Conservation (phyloP, 768 basidiomycete species). For the Rhodosporidiobolus sp. region DNA sequence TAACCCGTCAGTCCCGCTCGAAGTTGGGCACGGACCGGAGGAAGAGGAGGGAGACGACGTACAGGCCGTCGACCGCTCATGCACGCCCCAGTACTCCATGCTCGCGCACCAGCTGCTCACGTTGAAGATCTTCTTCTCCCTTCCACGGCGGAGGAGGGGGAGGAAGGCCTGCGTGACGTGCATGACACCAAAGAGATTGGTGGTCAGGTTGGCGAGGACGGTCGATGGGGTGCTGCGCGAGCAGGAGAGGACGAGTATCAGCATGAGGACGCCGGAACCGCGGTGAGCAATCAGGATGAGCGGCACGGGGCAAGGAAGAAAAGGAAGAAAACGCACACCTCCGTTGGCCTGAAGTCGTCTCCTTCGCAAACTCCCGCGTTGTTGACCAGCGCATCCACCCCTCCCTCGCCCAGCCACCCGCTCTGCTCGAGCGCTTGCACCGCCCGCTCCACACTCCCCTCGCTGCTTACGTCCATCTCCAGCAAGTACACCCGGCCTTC, state of each 20-base stretch:
- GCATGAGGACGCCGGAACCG: background rate
- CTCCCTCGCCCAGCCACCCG: slow-evolving; percentile 8
- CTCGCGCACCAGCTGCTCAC: background rate
- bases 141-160: background rate
- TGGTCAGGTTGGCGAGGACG: background rate
- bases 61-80: background rate
- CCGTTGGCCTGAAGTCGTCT: no score
- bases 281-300: no score
- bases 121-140: background rate
- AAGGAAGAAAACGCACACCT: no score
- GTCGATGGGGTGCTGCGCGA: background rate
- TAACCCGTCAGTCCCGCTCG: background rate
- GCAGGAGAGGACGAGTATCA: background rate
- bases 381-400: slow-evolving; percentile 23
- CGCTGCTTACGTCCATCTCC: slow-evolving; percentile 49
- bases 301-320: no score
- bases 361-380: slow-evolving; percentile 18
- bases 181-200: background rate
- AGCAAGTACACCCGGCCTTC: slow-evolving; percentile 49
- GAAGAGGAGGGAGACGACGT: background rate
- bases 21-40: background rate
- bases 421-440: slow-evolving; percentile 27
- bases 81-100: background rate
- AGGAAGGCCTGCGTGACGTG: background rate
- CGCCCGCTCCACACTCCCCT: slow-evolving; percentile 3